Percentiles rank a stretch among this genome's conserved stretches.
Evolutionary conservation across 75 land plant species (phyloP).

Genomic region (Cryptomeria japonica): DNA sequence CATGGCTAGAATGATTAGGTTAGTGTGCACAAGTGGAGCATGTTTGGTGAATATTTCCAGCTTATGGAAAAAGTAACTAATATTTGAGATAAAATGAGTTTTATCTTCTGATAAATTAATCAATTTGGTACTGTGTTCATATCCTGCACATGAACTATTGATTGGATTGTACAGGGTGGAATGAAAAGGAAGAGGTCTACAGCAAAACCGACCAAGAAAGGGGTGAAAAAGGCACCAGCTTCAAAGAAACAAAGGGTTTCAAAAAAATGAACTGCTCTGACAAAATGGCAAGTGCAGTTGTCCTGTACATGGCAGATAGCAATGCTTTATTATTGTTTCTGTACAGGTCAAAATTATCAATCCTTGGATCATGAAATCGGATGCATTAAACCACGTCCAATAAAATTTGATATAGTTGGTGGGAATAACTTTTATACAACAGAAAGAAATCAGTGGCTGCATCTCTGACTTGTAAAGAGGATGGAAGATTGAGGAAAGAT

Average conservation of each 20-base stretch:
- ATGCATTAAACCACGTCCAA: background rate
- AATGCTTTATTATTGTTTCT: background rate
- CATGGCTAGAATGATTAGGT: background rate
- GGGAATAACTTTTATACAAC: background rate
- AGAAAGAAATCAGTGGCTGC: background rate
- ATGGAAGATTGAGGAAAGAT: background rate
- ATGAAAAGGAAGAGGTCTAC: slow-evolving; percentile 7
- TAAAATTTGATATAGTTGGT: background rate
- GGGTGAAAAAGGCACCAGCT: background rate
- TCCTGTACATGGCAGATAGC: background rate
- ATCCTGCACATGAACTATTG: background rate
- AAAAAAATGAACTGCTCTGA: background rate
- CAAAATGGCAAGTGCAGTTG: background rate
- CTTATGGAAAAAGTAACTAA: background rate
- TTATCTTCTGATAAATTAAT: background rate
- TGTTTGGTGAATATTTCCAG: background rate
- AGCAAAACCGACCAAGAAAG: slow-evolving; percentile 8
- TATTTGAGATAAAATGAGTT: background rate
- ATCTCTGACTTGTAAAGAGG: background rate
- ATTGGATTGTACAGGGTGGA: slow-evolving; percentile 1
- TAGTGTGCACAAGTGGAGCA: background rate
- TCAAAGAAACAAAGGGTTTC: background rate
- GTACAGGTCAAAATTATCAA: background rate
- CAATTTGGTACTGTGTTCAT: background rate
- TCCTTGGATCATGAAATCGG: background rate